These are phyloP conservation scores for Pestalotiopsis sp. DNA, from an alignment of 2,329 filamentous ascomycete species.

Conservation along the genomic window DNA sequence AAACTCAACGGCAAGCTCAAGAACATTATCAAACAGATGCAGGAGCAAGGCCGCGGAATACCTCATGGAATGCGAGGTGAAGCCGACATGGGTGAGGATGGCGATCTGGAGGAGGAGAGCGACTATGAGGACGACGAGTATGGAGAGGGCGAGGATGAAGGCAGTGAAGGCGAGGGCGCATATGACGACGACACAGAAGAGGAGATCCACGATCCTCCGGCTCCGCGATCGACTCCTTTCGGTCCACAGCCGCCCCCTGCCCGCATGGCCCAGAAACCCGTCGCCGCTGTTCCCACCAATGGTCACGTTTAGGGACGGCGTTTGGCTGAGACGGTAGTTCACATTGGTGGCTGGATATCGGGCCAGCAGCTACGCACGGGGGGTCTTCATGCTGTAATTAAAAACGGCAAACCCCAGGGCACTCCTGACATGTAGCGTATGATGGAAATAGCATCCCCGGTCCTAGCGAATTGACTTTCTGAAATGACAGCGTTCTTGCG, in stretches of 20 bases:
- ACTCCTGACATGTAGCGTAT: background rate
- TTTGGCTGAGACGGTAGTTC: background rate
- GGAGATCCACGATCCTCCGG: conserved; percentile 34
- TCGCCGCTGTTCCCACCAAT: conserved; percentile 13
- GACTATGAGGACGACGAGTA: conserved; percentile 66
- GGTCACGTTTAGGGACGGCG: conserved; percentile 15
- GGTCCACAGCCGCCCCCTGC: conserved; percentile 14
- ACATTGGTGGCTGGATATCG: background rate
- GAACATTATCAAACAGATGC: conserved; percentile 94
- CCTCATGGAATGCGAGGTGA: conserved; percentile 65
- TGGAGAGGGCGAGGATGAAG: conserved; percentile 49
- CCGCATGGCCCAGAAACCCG: conserved; percentile 3
- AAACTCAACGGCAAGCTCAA: conserved; percentile 90
- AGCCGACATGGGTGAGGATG: conserved; percentile 62
- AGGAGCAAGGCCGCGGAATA: conserved; percentile 84
- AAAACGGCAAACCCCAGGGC: background rate
- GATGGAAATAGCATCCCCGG: background rate
- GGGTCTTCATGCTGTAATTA: background rate
- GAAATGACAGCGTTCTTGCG: background rate
- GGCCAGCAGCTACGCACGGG: background rate
- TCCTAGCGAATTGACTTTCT: background rate
- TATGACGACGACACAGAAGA: conserved; percentile 56
- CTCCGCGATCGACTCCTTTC: conserved; percentile 10
- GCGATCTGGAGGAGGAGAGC: conserved; percentile 66
- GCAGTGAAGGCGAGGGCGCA: conserved; percentile 39